These are phyloP conservation scores for Blastomyces silverae DNA, from an alignment of 2,329 filamentous ascomycete genomes.

Conservation along the genomic window DNA sequence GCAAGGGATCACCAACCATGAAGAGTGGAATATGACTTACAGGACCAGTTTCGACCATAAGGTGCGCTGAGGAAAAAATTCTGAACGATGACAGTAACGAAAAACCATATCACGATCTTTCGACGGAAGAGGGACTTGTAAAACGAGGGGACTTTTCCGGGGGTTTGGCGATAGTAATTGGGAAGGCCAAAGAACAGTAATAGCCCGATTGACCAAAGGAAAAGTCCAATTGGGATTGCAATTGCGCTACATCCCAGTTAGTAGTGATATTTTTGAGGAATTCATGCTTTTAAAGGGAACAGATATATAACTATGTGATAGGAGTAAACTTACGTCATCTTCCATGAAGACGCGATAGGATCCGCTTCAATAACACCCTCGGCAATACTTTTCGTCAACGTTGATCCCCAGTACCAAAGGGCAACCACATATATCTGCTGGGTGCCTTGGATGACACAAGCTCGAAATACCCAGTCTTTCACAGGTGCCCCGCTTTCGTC, in stretches of 20 bases:
- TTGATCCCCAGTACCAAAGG: slow-evolving; percentile 61
- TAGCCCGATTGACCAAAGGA: slow-evolving; percentile 52
- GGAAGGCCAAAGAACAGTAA: slow-evolving; percentile 57
- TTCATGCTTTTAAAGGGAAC: neutral
- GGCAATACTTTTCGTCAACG: slow-evolving; percentile 44
- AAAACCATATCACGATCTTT: slow-evolving; percentile 62
- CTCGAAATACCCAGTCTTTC: slow-evolving; percentile 60
- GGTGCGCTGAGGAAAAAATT: slow-evolving; percentile 62
- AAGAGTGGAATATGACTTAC: slow-evolving; percentile 28
- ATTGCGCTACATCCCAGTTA: slow-evolving; percentile 39
- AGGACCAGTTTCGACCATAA: slow-evolving; percentile 62
- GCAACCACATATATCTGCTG: slow-evolving; percentile 60
- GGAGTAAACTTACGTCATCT: slow-evolving; percentile 35
- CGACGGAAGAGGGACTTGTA: slow-evolving; percentile 56
- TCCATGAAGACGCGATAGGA: slow-evolving; percentile 27
- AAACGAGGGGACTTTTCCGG: slow-evolving; percentile 59
- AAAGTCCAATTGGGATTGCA: slow-evolving; percentile 51
- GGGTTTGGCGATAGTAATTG: slow-evolving; percentile 59
- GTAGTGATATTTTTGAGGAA: slow-evolving; percentile 19
- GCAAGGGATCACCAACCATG: neutral
- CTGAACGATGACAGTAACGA: slow-evolving; percentile 56
- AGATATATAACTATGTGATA: slow-evolving; percentile 14
- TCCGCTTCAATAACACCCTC: slow-evolving; percentile 31
- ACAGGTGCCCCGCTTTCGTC: slow-evolving; percentile 57
- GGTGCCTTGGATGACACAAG: slow-evolving; percentile 59